phyloP scores from a whole-genome alignment of 495 filamentous ascomycete species.

The Neurospora sp. region DNA sequence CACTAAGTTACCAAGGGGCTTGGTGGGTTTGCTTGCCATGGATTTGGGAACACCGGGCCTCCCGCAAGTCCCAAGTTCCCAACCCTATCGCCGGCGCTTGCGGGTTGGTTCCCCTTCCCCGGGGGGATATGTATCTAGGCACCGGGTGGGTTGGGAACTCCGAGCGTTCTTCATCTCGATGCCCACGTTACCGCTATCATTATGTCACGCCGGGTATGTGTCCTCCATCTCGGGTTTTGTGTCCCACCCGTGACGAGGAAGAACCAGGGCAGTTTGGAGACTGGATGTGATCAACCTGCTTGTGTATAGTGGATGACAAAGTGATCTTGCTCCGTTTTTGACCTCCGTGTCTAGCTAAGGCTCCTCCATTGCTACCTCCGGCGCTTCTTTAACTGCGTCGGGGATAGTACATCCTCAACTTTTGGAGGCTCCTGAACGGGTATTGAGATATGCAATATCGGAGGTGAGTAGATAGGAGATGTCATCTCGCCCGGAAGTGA shows the following conservation, averaged over 20 bases:
- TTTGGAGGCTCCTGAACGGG: neutral
- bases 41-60: neutral
- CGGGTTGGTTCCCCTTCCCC: too few relatives aligned
- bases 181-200: neutral
- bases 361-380: too few relatives aligned
- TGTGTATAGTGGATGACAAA: neutral
- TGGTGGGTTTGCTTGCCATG: neutral
- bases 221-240: too few relatives aligned
- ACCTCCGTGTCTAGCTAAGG: neutral
- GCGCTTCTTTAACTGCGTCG: neutral
- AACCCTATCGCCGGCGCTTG: neutral
- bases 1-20: neutral
- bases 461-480: neutral
- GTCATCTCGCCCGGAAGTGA: neutral
- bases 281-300: neutral
- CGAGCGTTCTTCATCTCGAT: neutral
- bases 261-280: neutral
- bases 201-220: neutral
- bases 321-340: neutral
- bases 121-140: neutral
- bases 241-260: too few relatives aligned
- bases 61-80: neutral
- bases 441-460: neutral
- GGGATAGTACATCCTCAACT: neutral
- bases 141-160: neutral